Conservation (phyloP, 2,329 filamentous ascomycete species). For the Volutella citrinella region DNA sequence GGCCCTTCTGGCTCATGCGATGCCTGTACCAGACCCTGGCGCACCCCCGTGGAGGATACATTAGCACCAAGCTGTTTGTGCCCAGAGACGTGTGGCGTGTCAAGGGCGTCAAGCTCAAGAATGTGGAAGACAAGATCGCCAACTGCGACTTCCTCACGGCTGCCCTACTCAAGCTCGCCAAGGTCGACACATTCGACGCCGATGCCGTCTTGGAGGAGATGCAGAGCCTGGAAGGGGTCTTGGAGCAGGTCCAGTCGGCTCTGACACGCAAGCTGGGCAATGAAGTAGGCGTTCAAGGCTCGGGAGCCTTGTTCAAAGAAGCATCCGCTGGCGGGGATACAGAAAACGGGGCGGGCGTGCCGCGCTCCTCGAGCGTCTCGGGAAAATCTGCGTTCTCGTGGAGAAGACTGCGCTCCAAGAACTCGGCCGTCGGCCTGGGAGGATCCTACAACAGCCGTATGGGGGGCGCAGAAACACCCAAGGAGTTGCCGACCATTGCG, state of each 20-base stretch:
- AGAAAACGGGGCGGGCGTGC: conserved; percentile 38
- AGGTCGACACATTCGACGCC: conserved; percentile 85
- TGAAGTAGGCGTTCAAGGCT: conserved; percentile 82
- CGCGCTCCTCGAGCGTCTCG: conserved; percentile 59
- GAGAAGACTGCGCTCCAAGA: conserved; percentile 88
- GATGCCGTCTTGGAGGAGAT: conserved; percentile 93
- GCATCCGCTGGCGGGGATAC: conserved; percentile 50
- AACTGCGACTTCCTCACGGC: conserved; percentile 90
- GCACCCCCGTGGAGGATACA: conserved; percentile 86
- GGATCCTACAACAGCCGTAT: conserved; percentile 42
- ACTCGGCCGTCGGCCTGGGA: conserved; percentile 63
- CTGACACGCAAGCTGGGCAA: conserved; percentile 84
- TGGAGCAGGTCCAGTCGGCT: conserved; percentile 78
- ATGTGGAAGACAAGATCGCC: conserved; percentile 87
- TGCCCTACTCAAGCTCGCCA: conserved; percentile 76
- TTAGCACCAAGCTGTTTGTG: conserved; percentile 89
- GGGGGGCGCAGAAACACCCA: conserved; percentile 20
- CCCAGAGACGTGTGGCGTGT: conserved; percentile 92
- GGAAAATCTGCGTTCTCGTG: conserved; percentile 78
- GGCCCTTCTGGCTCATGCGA: conserved; percentile 97
- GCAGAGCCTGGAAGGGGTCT: conserved; percentile 78
- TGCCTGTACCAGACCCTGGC: conserved; percentile 89
- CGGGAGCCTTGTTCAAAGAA: conserved; percentile 72
- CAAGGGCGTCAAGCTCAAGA: conserved; percentile 88
- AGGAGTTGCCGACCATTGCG: conserved; percentile 53